These are phyloP conservation scores for Citrullus mucosospermus DNA, from an alignment of 306 rosid species.

Conservation along the genomic window DNA sequence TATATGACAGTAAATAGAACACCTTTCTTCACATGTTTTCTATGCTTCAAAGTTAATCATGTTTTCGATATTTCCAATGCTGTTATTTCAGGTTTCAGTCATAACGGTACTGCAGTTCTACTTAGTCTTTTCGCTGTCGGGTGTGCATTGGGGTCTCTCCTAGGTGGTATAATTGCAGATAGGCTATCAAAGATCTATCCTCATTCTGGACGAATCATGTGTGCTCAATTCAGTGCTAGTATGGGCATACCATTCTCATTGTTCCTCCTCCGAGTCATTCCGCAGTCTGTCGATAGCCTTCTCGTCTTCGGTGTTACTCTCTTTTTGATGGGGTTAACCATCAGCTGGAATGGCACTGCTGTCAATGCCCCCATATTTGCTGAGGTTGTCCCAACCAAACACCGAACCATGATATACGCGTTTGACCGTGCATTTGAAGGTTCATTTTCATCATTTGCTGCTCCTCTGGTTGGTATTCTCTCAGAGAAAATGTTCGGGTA, in stretches of 20 bases:
- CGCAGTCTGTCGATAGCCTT: slow-evolving; percentile 71
- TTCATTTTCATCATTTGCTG: slow-evolving; percentile 83
- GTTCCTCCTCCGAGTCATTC: slow-evolving; percentile 62
- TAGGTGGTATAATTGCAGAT: slow-evolving; percentile 82
- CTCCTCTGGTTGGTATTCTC: slow-evolving; percentile 94
- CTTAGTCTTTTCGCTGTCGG: slow-evolving; percentile 79
- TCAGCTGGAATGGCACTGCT: slow-evolving; percentile 87
- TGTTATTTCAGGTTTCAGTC: slow-evolving; percentile 61
- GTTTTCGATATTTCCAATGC: not conserved
- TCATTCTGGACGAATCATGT: slow-evolving; percentile 75
- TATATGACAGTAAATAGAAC: not conserved
- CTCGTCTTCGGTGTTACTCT: slow-evolving; percentile 57
- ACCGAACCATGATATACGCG: slow-evolving; percentile 92
- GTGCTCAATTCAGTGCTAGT: slow-evolving; percentile 88
- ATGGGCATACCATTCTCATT: slow-evolving; percentile 95
- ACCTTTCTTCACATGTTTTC: not conserved
- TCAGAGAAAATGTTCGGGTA: slow-evolving; percentile 83
- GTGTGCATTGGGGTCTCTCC: slow-evolving; percentile 65
- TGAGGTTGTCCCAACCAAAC: slow-evolving; percentile 80
- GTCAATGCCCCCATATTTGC: slow-evolving; percentile 90
- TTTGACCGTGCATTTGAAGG: slow-evolving; percentile 98
- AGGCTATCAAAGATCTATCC: slow-evolving; percentile 48
- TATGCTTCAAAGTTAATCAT: not conserved
- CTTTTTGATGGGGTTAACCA: slow-evolving; percentile 74
- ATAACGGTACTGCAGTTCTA: slow-evolving; percentile 64